Percentiles rank a stretch among this genome's conserved stretches.
phyloP scores from a whole-genome alignment of 116 monocot species.

The Posidonia oceanica region DNA sequence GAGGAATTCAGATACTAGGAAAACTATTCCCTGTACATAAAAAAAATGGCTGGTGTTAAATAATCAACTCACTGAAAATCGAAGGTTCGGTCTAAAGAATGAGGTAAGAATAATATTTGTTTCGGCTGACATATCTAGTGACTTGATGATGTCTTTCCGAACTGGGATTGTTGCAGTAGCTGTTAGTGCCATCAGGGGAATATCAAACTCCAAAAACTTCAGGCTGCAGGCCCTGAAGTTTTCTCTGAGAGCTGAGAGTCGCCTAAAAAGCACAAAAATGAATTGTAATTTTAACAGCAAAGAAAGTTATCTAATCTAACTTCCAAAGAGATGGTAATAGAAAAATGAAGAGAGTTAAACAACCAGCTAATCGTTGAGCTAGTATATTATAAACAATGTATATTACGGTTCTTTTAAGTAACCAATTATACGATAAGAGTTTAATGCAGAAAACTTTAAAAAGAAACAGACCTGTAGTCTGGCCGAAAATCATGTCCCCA shows the following conservation, averaged over 20 bases:
- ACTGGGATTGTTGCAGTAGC: conserved; percentile 92
- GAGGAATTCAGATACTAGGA: too few relatives aligned
- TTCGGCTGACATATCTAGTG: conserved; percentile 59
- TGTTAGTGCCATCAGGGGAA: conserved; percentile 94
- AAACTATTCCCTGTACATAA: too few relatives aligned
- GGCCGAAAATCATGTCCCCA: conserved; percentile 99
- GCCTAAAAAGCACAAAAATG: conserved; percentile 22
- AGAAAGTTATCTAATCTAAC: neutral
- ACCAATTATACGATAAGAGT: neutral
- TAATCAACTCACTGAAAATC: conserved; percentile 63
- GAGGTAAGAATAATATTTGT: conserved; percentile 66
- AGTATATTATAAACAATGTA: neutral
- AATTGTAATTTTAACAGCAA: neutral
- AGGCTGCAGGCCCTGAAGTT: conserved; percentile 59
- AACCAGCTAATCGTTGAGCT: neutral
- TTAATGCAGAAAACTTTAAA: neutral
- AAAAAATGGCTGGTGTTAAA: too few relatives aligned
- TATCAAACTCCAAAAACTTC: conserved; percentile 63
- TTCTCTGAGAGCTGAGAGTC: conserved; percentile 71
- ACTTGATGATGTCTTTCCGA: conserved; percentile 73
- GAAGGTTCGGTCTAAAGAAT: conserved; percentile 89
- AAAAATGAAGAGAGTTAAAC: neutral
- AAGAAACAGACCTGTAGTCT: conserved; percentile 59
- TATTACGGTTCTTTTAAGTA: neutral
- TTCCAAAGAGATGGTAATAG: neutral